Percentiles rank a stretch among this genome's conserved stretches.
Evolutionary conservation across 1,284 basidiomycete species (phyloP).

Genomic region (Apiotrichum porosum): DNA sequence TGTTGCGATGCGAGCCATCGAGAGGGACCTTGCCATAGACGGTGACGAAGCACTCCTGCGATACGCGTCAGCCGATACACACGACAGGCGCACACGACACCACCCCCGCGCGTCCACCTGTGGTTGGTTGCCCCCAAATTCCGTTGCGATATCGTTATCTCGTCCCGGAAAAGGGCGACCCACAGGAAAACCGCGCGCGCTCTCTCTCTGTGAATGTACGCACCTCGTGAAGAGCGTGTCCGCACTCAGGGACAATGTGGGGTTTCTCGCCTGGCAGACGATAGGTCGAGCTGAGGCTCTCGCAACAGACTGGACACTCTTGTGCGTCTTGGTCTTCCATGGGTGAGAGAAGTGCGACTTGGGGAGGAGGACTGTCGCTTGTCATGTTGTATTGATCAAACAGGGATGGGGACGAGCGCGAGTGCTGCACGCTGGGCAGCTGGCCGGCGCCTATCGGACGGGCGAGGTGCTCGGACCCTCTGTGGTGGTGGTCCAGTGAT

Average conservation of each 20-base stretch:
- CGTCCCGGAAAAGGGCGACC: no score
- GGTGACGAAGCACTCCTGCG: slow-evolving; percentile 84
- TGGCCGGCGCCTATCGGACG: neutral
- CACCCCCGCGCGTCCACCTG: no score
- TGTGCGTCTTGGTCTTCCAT: slow-evolving; percentile 36
- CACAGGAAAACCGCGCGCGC: no score
- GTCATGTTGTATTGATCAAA: slow-evolving; percentile 20
- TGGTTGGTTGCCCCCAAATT: no score
- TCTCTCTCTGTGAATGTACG: no score
- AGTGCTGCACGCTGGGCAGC: slow-evolving; percentile 5
- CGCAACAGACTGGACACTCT: slow-evolving; percentile 48
- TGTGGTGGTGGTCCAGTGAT: slow-evolving; percentile 12
- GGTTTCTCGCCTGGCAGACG: slow-evolving; percentile 85
- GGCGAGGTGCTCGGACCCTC: slow-evolving; percentile 3
- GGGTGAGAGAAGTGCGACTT: slow-evolving; percentile 37
- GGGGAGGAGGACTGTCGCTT: slow-evolving; percentile 23
- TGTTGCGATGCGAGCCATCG: slow-evolving; percentile 60
- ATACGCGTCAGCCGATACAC: slow-evolving; percentile 6
- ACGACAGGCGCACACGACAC: slow-evolving; percentile 6
- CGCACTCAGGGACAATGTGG: slow-evolving; percentile 91
- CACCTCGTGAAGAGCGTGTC: slow-evolving; percentile 93
- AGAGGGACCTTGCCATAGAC: slow-evolving; percentile 87
- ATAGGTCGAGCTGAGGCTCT: slow-evolving; percentile 43
- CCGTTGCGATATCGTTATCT: no score
- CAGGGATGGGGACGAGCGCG: slow-evolving; percentile 27